Conservation (phyloP, 768 basidiomycete species). For the Mycena indigotica region DNA sequence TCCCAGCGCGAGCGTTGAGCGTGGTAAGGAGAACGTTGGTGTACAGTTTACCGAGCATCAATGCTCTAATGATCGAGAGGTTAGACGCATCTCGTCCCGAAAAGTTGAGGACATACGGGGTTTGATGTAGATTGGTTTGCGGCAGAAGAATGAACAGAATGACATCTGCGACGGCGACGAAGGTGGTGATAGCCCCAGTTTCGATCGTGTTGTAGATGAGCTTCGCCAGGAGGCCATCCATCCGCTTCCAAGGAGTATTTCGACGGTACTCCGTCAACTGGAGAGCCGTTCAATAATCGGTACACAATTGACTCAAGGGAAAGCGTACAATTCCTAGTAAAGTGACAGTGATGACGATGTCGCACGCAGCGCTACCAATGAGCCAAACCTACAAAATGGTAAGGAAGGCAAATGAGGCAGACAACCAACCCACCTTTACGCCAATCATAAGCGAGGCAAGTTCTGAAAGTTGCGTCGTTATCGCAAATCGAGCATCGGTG, state of each 20-base stretch:
- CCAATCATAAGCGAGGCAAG: background rate
- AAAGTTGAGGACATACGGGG: background rate
- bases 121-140: constrained; percentile 1
- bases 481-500: constrained; percentile 3
- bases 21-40: constrained; percentile 3
- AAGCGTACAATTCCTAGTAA: constrained; percentile 6
- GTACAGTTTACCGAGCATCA: constrained; percentile 3
- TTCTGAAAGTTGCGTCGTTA: constrained; percentile 1
- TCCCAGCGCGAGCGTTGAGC: constrained; percentile 1
- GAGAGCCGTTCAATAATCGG: background rate
- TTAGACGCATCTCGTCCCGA: no score
- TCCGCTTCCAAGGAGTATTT: constrained; percentile 1
- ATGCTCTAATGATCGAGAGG: background rate
- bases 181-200: background rate
- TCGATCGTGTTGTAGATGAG: constrained; percentile 4
- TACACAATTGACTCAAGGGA: background rate
- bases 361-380: constrained; percentile 5
- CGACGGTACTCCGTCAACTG: constrained; percentile 1
- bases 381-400: constrained; percentile 12
- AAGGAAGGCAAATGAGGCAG: background rate
- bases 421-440: background rate
- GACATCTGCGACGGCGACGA: constrained; percentile 1
- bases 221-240: background rate
- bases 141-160: background rate
- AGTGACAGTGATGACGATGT: constrained; percentile 2